Conservation (phyloP, 164 flowering plant species). For the Aristolochia contorta region DNA sequence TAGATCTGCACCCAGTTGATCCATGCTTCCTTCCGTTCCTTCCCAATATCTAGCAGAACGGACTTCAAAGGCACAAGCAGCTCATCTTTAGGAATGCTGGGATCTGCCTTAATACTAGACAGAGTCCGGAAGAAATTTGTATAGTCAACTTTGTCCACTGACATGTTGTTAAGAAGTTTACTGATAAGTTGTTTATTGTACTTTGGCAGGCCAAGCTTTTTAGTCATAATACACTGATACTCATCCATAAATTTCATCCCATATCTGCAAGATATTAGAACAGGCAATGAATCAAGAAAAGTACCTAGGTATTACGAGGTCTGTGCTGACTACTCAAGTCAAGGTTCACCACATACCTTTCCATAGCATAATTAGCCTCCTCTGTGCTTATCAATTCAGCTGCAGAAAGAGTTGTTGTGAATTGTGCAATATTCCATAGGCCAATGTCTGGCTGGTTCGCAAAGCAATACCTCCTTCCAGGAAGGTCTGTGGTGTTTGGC, state of each 20-base stretch:
- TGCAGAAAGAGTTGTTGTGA: constrained; percentile 56
- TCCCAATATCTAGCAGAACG: constrained; percentile 84
- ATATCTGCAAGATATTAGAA: constrained; percentile 39
- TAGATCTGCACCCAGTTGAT: constrained; percentile 75
- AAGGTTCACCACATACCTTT: constrained; percentile 42
- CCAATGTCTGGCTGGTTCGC: constrained; percentile 98
- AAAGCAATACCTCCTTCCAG: constrained; percentile 97
- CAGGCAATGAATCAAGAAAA: not conserved
- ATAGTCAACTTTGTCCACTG: constrained; percentile 67
- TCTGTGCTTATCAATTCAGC: constrained; percentile 69
- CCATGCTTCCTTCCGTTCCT: constrained; percentile 97
- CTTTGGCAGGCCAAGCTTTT: constrained; percentile 72
- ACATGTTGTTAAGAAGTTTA: constrained; percentile 49
- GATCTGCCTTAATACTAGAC: constrained; percentile 73
- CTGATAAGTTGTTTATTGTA: constrained; percentile 87
- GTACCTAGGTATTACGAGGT: no score
- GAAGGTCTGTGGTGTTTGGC: constrained; percentile 98
- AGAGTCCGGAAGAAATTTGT: constrained; percentile 92
- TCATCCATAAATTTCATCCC: constrained; percentile 97
- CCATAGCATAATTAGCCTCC: constrained; percentile 95
- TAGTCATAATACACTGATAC: constrained; percentile 91
- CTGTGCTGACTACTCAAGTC: no score
- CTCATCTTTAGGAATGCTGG: constrained; percentile 52
- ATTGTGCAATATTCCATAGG: constrained; percentile 93
- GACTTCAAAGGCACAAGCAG: constrained; percentile 78